Conservation (phyloP, 768 basidiomycete species). For the Tephrocybe rancida region DNA sequence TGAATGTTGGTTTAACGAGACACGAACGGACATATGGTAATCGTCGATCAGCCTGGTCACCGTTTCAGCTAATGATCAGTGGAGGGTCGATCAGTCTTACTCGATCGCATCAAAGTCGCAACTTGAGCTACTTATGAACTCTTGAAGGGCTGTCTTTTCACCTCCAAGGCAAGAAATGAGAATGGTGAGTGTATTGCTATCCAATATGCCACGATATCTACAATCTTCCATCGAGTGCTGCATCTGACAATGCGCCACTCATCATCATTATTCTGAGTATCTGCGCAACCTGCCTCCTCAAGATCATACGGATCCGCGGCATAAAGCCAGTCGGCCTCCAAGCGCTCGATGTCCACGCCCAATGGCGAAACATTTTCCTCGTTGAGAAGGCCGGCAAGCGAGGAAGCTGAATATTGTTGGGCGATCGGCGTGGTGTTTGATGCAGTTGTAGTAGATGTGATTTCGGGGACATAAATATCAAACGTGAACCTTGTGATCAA, state of each 20-base stretch:
- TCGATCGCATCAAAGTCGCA: too few relatives aligned
- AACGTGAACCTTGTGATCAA: not conserved
- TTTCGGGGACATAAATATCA: not conserved
- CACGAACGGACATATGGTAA: too few relatives aligned
- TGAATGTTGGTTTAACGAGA: too few relatives aligned
- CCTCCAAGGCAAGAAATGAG: constrained; percentile 1
- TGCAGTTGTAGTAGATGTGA: not conserved
- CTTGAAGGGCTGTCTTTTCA: not conserved
- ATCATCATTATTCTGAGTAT: constrained; percentile 1
- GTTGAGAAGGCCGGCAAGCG: constrained; percentile 1
- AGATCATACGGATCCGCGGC: constrained; percentile 4
- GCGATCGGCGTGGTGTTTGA: not conserved
- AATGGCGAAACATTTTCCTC: not conserved
- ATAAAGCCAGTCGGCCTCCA: constrained; percentile 1
- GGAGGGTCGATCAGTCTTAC: too few relatives aligned
- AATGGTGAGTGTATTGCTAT: not conserved
- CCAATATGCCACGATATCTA: not conserved
- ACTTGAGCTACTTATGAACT: too few relatives aligned
- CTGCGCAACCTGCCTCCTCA: not conserved
- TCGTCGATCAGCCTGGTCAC: too few relatives aligned
- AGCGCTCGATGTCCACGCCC: not conserved
- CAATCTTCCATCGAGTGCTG: constrained; percentile 1
- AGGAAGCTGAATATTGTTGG: not conserved
- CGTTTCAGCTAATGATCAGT: too few relatives aligned
- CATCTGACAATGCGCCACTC: not conserved